Conservation (phyloP, 768 basidiomycete genomes). For the Hygrocybe punicea region DNA sequence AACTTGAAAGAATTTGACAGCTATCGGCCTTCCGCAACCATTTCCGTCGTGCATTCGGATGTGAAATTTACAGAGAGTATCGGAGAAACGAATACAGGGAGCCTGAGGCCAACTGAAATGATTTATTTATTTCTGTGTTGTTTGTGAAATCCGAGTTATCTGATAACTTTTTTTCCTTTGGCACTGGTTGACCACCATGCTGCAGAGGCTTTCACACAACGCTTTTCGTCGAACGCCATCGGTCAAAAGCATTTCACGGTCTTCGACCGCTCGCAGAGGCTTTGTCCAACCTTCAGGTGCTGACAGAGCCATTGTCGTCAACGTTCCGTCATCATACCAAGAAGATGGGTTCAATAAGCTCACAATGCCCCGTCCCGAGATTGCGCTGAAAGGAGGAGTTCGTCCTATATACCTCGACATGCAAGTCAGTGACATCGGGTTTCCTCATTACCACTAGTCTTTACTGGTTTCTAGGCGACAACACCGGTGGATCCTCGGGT, state of each 20-base stretch:
- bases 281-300: constrained; percentile 82
- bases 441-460: constrained; percentile 6
- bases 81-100: too few relatives aligned
- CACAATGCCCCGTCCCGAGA: constrained; percentile 58
- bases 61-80: too few relatives aligned
- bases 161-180: too few relatives aligned
- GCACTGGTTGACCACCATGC: constrained; percentile 36
- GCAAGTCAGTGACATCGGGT: constrained; percentile 57
- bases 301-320: constrained; percentile 79
- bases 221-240: constrained; percentile 34
- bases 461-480: constrained; percentile 63
- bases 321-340: constrained; percentile 70
- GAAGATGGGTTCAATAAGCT: constrained; percentile 78
- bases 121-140: too few relatives aligned
- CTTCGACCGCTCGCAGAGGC: constrained; percentile 43
- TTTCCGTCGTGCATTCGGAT: too few relatives aligned
- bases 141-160: too few relatives aligned
- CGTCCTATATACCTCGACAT: constrained; percentile 97
- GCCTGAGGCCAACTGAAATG: too few relatives aligned
- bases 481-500: constrained; percentile 97
- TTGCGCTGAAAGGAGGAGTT: constrained; percentile 53
- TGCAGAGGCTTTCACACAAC: constrained; percentile 52
- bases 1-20: too few relatives aligned
- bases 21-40: too few relatives aligned
- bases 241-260: constrained; percentile 5